Conservation (phyloP, 1,284 basidiomycete species). For the Peniophora sp. region DNA sequence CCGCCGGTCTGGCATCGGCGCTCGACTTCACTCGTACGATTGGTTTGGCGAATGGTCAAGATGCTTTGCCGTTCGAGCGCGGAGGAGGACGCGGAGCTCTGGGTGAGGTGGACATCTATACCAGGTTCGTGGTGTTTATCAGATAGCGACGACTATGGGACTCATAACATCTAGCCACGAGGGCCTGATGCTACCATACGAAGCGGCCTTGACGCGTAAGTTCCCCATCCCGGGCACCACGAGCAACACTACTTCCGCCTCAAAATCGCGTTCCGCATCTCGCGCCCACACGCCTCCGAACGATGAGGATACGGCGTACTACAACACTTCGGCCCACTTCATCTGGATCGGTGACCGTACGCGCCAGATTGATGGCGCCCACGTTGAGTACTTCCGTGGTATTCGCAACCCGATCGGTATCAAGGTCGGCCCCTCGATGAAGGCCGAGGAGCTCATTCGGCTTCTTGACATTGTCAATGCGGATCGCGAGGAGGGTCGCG, state of each 20-base stretch:
- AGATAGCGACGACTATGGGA: not conserved
- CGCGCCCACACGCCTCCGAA: not conserved
- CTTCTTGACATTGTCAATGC: slow-evolving; percentile 88
- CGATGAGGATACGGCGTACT: slow-evolving; percentile 34
- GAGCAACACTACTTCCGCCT: slow-evolving; percentile 16
- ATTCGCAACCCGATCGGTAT: slow-evolving; percentile 95
- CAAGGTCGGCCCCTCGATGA: slow-evolving; percentile 92
- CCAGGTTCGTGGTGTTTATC: slow-evolving; percentile 47
- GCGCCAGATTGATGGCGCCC: slow-evolving; percentile 87
- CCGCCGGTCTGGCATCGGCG: slow-evolving; percentile 81
- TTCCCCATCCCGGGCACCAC: slow-evolving; percentile 31
- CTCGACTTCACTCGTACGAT: slow-evolving; percentile 92
- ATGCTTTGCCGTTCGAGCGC: slow-evolving; percentile 49
- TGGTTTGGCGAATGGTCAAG: slow-evolving; percentile 52
- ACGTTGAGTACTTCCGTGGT: slow-evolving; percentile 93
- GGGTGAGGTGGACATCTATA: slow-evolving; percentile 92
- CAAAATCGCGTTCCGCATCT: slow-evolving; percentile 8
- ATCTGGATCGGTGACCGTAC: slow-evolving; percentile 98
- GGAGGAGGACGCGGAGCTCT: slow-evolving; percentile 69
- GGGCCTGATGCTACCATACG: slow-evolving; percentile 90
- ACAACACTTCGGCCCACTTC: slow-evolving; percentile 89
- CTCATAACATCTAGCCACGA: slow-evolving; percentile 59
- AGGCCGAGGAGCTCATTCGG: slow-evolving; percentile 70
- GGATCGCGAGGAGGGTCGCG: slow-evolving; percentile 70
- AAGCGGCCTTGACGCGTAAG: slow-evolving; percentile 83